Evolutionary conservation across 305 asterid species (phyloP), one percentile per base, ranked within the genome.

Genomic region (Ruellia speciosa): DNA sequence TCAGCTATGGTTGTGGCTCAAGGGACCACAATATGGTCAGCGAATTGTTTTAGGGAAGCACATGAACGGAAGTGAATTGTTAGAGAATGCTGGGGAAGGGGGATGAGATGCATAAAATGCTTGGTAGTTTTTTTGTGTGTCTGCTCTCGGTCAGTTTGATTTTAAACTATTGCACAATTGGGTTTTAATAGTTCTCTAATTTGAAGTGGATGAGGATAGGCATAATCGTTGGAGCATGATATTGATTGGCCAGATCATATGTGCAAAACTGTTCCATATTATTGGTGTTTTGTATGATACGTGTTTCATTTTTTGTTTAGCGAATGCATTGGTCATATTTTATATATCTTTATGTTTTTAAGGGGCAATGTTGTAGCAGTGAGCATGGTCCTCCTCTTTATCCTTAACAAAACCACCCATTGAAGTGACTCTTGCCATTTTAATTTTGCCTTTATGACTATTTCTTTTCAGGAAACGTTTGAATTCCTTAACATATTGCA

Each of bases 401-500:
- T 14, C 15, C 15, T 12, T 4, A 43, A 43, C 2, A 24, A 11
- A 5, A 39, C 13, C 7, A 1, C 50, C 24, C 34, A 47, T 31
- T 35, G 8, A 58, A 14, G 5, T 56, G 17, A 19, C 34, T 24
- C 45, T 50, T 35, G 4, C 13, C 31, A 4, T 24, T 1, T 52
- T 48, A 46, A 31, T 41, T 8, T 60, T 20, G 47, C 49, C 16
- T 60, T 49, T 53, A 68, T 48, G 37, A 57, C 64, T 50, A n/a
- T 20, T 52, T 24, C 31, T 67, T 69, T 81, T 64, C 79, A 88
- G 99, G 99, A 92, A 77, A 82, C 94, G 0, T 92, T 92, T 72
- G 99, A 92, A 68, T 92, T 88, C 78, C 97, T 92, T 20, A 92
- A 92, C 81, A 88, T 88, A 70, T 46, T 92, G 79, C 95, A 92